Conservation (phyloP, 331 rosid species). For the Pyracantha coccinea region DNA sequence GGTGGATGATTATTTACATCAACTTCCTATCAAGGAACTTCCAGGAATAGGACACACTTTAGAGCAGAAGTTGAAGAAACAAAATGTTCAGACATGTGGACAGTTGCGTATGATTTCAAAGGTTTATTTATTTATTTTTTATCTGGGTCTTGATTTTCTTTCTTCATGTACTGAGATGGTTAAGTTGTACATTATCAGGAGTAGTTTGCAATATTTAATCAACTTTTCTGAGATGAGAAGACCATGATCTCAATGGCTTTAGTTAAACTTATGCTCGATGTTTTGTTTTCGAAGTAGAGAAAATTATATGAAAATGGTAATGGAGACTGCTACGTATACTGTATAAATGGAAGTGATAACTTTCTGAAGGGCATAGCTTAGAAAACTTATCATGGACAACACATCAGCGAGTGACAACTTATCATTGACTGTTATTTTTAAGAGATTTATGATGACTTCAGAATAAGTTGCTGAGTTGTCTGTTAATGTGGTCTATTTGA, state of each 20-base stretch:
- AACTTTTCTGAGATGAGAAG: neutral
- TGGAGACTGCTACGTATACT: neutral
- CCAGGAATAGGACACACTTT: slow-evolving; percentile 84
- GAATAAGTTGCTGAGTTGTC: neutral
- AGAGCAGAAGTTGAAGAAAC: slow-evolving; percentile 72
- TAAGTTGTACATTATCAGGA: slow-evolving; percentile 1
- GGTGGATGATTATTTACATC: slow-evolving; percentile 68
- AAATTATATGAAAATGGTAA: neutral
- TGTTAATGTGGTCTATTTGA: neutral
- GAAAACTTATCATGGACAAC: neutral
- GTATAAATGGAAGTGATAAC: neutral
- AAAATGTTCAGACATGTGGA: slow-evolving; percentile 60
- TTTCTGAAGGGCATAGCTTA: neutral
- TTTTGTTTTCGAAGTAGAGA: neutral
- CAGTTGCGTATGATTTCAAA: slow-evolving; percentile 61
- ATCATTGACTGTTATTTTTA: neutral
- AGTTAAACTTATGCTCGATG: neutral
- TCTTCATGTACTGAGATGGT: slow-evolving; percentile 7
- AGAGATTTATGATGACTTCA: neutral
- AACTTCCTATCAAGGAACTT: slow-evolving; percentile 70
- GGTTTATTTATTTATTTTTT: slow-evolving; percentile 27
- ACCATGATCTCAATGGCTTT: neutral
- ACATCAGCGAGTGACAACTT: neutral
- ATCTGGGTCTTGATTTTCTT: slow-evolving; percentile 3
- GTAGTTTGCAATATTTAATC: neutral